Evolutionary conservation across 2,329 filamentous ascomycete genomes (phyloP), one percentile per base, ranked within the genome.

Genomic region (Venturia nashicola): DNA sequence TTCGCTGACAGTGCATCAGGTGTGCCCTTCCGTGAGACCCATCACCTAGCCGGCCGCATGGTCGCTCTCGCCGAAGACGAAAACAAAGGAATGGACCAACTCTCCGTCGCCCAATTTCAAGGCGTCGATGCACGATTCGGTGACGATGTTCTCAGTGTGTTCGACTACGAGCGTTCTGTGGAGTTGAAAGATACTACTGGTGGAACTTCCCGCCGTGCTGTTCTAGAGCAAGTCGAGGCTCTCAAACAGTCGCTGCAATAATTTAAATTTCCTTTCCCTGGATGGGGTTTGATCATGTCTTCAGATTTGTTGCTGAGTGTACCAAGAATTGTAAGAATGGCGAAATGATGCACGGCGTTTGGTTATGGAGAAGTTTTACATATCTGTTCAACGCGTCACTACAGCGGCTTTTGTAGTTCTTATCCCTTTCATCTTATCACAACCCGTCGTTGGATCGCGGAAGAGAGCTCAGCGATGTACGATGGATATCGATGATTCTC

Each of bases 121-220:
- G 79, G 75, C 5, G 82, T 95, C 2, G 88, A 93, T 68, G 70
- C 75, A 1, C 81, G 88, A 61, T 89, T 95, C 67, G 86, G 83
- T 39, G 80, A 86, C 65, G 90, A 94, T 72, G 83, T 95, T 48
- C 75, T 82, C 59, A 78, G 83, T 59, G 83, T 84, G 34, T 89
- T 96, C 72, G 83, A 95, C 76, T 96, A 94, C 71, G 87, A 95
- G 76, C 83, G 83, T 67, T 90, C 87, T 66, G 90, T 96, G 7
- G 91, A 96, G 80, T 82, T 88, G 78, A 85, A 88, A 71, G 83
- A 85, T 51, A 86, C 89, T 2, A 86, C 85, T 68, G 91, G 91
- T 32, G 90, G 90, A 36, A 94, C 89, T 32, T 91, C 89, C 77
- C 86, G 83, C 76, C 82, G 81, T 14, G 82, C 83, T 32, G 86